These are phyloP conservation scores for Anaeramoeba ignava DNA, from an alignment of 78 protist species.

Conservation along the genomic window DNA sequence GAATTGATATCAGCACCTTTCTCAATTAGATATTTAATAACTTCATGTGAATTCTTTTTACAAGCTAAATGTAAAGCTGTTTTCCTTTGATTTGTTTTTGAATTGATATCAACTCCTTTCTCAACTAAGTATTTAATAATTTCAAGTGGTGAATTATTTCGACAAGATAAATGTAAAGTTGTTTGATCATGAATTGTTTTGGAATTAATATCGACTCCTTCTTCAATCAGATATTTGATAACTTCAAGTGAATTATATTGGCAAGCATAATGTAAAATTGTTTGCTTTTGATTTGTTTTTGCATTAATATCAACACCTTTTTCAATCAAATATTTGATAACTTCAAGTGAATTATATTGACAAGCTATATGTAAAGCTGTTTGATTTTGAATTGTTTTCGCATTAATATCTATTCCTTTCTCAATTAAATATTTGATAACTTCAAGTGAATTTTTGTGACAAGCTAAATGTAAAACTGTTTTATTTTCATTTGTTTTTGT, in stretches of 20 bases:
- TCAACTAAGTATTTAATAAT: neutral
- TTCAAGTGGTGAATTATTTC: neutral
- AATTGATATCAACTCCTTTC: neutral
- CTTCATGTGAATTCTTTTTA: neutral
- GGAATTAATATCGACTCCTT: neutral
- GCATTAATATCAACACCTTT: too few species aligned
- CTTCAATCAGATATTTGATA: neutral
- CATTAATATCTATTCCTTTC: too few species aligned
- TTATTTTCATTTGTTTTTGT: too few species aligned
- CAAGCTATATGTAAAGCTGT: too few species aligned
- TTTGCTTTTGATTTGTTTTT: neutral
- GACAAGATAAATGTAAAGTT: neutral
- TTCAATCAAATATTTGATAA: too few species aligned
- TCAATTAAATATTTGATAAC: too few species aligned
- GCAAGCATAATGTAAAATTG: neutral
- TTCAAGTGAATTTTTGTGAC: too few species aligned
- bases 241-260: neutral
- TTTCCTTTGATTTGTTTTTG: neutral
- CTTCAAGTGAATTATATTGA: too few species aligned
- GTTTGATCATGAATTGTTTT: neutral
- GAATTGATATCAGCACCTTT: neutral
- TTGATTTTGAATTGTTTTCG: too few species aligned
- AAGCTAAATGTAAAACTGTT: too few species aligned
- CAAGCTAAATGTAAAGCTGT: neutral
- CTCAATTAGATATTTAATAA: neutral